Evolutionary conservation across 2,329 filamentous ascomycete genomes (phyloP).

Genomic region (Pseudogymnoascus sp.): DNA sequence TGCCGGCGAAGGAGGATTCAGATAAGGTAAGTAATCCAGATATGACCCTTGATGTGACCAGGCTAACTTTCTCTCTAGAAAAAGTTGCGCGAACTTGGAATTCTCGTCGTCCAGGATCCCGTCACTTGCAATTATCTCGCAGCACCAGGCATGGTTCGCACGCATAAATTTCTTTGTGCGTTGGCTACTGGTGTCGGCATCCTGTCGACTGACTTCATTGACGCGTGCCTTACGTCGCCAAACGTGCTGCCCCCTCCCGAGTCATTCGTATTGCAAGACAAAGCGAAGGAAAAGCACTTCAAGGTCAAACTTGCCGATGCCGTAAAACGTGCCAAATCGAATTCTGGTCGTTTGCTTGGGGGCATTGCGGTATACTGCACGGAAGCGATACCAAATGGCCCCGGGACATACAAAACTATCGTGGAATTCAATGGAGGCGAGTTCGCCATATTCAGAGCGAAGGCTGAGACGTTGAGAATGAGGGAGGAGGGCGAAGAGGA

Average conservation of each 20-base stretch:
- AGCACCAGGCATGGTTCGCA: conserved; percentile 78
- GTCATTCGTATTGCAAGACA: conserved; percentile 62
- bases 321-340: conserved; percentile 61
- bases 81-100: conserved; percentile 74
- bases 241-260: conserved; percentile 56
- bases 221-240: conserved; percentile 58
- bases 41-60: conserved; percentile 11
- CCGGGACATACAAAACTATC: conserved; percentile 78
- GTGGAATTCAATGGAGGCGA: conserved; percentile 81
- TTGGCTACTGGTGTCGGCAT: conserved; percentile 73
- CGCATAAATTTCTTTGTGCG: conserved; percentile 86
- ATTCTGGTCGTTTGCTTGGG: conserved; percentile 67
- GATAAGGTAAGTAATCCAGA: conserved; percentile 59
- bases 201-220: conserved; percentile 70
- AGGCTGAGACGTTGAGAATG: conserved; percentile 52
- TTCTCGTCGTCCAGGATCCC: conserved; percentile 69
- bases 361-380: conserved; percentile 80
- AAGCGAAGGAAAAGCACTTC: conserved; percentile 62
- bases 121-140: conserved; percentile 76
- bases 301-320: conserved; percentile 61
- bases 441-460: conserved; percentile 65
- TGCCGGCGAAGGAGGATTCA: conserved; percentile 63
- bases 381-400: conserved; percentile 67
- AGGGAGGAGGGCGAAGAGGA: conserved; percentile 44
- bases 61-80: conserved; percentile 40